Base-by-base conservation (phyloP, 2,329 filamentous ascomycete species). In the Ustilaginoidea virens region DNA sequence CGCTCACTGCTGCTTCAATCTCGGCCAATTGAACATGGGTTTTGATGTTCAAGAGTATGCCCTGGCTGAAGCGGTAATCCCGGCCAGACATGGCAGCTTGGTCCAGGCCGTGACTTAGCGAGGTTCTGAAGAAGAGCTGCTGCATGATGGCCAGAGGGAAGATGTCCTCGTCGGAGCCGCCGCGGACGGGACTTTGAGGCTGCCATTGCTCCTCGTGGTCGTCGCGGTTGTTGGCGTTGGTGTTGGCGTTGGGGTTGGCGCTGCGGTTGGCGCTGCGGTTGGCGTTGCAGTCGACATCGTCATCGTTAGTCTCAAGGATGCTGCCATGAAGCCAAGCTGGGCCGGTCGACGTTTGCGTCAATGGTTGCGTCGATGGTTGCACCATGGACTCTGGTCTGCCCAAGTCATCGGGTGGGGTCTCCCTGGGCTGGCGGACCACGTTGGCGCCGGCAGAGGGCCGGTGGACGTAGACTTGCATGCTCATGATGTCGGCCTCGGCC, bases 111-210 rank as follows among this genome's bases (percentile, higher is more conserved):
- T 48, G 51, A 4, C 56, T 56, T 43, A 63, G 57, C 2, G 49
- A 44, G 0, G 61, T 63, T 35, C 61, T 51, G 29, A 69, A 66
- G 39, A 63, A 65, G 4, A 69, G 48, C 31, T 61, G 58, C 43
- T 69, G 65, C 57, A 68, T 68, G 3, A 64, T 57, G 1, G 64
- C 61, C 7, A 69, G 50, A 7, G 58, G 56, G 36, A 65, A 68
- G 18, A 38, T 39, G 34, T 44, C 47, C 27, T 49, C 48, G 13
- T 55, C 53, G 7, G 40, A 31, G 1, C 40, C 41, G 13, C 29
- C 35, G 5, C 32, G n/a, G n/a, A n/a, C n/a, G n/a, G n/a, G n/a
- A n/a, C n/a, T n/a, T n/a, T n/a, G n/a, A n/a, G n/a, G n/a, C n/a
- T n/a, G n/a, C n/a, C n/a, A n/a, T n/a, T n/a, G n/a, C n/a, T n/a